Evolutionary conservation across 2,329 filamentous ascomycete genomes (phyloP), one percentile per base, ranked within the genome.

Genomic region (Cladophialophora chaetospira): DNA sequence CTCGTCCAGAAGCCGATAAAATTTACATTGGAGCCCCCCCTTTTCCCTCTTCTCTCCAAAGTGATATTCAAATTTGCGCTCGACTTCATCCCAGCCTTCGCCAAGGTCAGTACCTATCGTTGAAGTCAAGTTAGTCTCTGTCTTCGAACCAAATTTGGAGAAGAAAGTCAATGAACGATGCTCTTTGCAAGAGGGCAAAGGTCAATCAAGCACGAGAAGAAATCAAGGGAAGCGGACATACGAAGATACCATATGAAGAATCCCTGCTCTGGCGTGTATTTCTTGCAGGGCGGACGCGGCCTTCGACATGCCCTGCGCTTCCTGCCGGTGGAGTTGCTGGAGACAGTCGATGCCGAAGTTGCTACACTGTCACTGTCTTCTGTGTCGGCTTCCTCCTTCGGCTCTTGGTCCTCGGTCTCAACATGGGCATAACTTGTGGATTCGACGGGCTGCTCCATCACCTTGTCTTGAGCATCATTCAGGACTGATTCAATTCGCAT

Each of bases 211-310:
- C n/a, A n/a, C n/a, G n/a, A n/a, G n/a, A n/a, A n/a, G n/a, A n/a
- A n/a, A n/a, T n/a, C n/a, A n/a, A n/a, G n/a, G n/a, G n/a, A n/a
- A n/a, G n/a, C n/a, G n/a, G n/a, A n/a, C n/a, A n/a, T n/a, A 5
- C 75, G 74, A 64, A 77, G 73, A 62, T 78, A 79, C 76, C 76
- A 79, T 58, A 78, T 77, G 57, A 78, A 78, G 64, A 74, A 75
- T 69, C 73, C 73, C 58, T 78, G 74, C 66, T 78, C 76, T 49
- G 74, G 70, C 42, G 72, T 71, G 65, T 78, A 78, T 65, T 75
- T 76, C 23, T 74, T 75, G 4, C 75, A 70, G n/a, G 74, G 73
- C 4, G 72, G 67, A 3, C 75, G 72, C 13, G 54, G 46, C 4
- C 29, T 26, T 13, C 50, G 23, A 40, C 3, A 19, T 15, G 15